Evolutionary conservation across 2,329 filamentous ascomycete genomes (phyloP).

Genomic region (Aureobasidium sp.): DNA sequence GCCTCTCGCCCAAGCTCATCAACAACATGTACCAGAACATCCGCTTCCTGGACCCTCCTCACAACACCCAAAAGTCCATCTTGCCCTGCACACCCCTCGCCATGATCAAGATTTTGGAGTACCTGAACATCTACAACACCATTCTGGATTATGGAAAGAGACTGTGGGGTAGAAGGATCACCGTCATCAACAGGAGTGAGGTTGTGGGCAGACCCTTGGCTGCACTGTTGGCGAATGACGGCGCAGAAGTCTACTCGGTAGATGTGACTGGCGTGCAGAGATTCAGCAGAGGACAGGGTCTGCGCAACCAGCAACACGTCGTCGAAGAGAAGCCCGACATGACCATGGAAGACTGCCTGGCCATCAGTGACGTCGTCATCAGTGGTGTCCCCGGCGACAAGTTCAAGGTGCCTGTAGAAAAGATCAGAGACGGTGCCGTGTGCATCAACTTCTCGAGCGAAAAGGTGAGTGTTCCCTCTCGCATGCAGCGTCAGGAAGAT

Average conservation of each 20-base stretch:
- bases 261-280: slow-evolving; percentile 87
- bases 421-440: slow-evolving; percentile 84
- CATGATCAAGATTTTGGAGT: slow-evolving; percentile 93
- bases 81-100: slow-evolving; percentile 93
- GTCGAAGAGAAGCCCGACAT: slow-evolving; percentile 76
- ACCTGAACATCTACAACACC: slow-evolving; percentile 92
- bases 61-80: slow-evolving; percentile 78
- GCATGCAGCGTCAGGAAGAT: not conserved
- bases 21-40: slow-evolving; percentile 99
- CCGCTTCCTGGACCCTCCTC: slow-evolving; percentile 77
- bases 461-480: slow-evolving; percentile 48
- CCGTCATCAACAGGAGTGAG: slow-evolving; percentile 92
- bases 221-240: slow-evolving; percentile 90
- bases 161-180: slow-evolving; percentile 87
- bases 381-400: slow-evolving; percentile 80
- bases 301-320: slow-evolving; percentile 79
- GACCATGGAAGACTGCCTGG: slow-evolving; percentile 72
- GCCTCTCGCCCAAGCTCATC: slow-evolving; percentile 85
- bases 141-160: slow-evolving; percentile 89
- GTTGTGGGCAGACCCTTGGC: slow-evolving; percentile 91
- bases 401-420: slow-evolving; percentile 81
- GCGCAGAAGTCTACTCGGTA: slow-evolving; percentile 89
- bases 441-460: slow-evolving; percentile 98
- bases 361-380: slow-evolving; percentile 89
- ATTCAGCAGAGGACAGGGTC: slow-evolving; percentile 82